phyloP scores from a whole-genome alignment of 1,284 basidiomycete genomes.

The Trichosporon faecale region DNA sequence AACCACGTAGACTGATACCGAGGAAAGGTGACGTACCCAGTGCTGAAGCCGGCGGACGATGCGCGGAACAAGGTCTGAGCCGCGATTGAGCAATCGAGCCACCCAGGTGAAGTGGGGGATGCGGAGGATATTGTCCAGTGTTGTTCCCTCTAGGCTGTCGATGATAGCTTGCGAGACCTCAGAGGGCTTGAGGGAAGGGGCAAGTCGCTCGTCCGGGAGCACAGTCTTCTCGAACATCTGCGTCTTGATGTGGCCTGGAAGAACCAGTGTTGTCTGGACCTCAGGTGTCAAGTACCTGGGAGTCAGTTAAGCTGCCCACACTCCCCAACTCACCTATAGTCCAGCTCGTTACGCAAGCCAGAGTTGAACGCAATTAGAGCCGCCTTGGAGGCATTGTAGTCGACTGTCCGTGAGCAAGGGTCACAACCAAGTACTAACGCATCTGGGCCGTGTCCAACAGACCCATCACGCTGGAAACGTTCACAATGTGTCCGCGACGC shows the following conservation, averaged over 20 bases:
- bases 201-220: constrained; percentile 58
- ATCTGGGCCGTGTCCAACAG: constrained; percentile 71
- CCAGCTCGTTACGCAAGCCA: constrained; percentile 76
- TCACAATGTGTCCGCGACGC: constrained; percentile 80
- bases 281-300: constrained; percentile 65
- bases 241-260: constrained; percentile 71
- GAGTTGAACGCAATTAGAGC: constrained; percentile 72
- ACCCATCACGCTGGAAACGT: constrained; percentile 76
- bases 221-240: constrained; percentile 65
- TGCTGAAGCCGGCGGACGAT: constrained; percentile 39
- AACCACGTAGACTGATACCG: not conserved
- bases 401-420: constrained; percentile 57
- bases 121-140: constrained; percentile 63
- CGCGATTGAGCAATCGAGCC: constrained; percentile 35
- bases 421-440: constrained; percentile 58
- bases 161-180: constrained; percentile 77
- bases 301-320: constrained; percentile 4
- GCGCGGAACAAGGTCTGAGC: constrained; percentile 40
- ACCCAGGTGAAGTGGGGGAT: constrained; percentile 57
- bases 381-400: constrained; percentile 85
- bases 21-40: constrained; percentile 33
- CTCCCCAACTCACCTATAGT: constrained; percentile 58
- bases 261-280: constrained; percentile 75
- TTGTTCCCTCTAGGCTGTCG: constrained; percentile 68
- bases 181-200: constrained; percentile 68